Evolutionary conservation across 768 basidiomycete genomes (phyloP), one percentile per base, ranked within the genome.

Genomic region (Pulveroboletus sp.): DNA sequence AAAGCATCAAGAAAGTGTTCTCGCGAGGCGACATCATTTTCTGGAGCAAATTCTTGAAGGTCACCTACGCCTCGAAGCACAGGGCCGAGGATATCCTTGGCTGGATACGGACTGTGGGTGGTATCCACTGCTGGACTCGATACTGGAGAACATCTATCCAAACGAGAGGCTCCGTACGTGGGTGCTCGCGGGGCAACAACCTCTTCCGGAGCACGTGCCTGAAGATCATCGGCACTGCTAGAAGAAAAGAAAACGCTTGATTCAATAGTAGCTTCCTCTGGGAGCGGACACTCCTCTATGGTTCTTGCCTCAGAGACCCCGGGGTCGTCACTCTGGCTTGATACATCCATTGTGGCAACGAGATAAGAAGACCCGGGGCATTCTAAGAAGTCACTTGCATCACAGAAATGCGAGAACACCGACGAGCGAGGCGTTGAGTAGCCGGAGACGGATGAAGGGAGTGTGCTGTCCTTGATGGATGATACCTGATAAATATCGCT

Each of bases 401-500:
- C 59, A 36, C 44, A 49, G 5, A 52, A 51, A 32, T 52, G 33
- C 21, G 67, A 69, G 18, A 43, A 49, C 9, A 61, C 30, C 14
- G 63, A 67, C 4, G 61, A 65, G 26, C 59, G 49, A 6, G 61
- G 57, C 21, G 59, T 61, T 2, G 66, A 69, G 37, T 43, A 18
- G 37, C 47, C 48, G 30, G 63, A 63, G 35, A 47, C 18, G 12
- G 5, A 59, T n/a, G 58, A 52, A 52, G 56, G 50, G 5, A 56
- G 42, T 21, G 63, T 57, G 15, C 56, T 46, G 36, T 52, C 56
- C 55, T 57, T 55, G 46, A 44, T 11, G 9, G 46, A 39, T 7
- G 66, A 65, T 24, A 45, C 37, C 40, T 37, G 50, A 21, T 54
- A 57, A 12, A 44, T 45, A 45, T 64, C 50, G 26, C 51, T 57